These are phyloP conservation scores for Piloderma croceum DNA, from an alignment of 768 basidiomycete genomes.

Conservation along the genomic window DNA sequence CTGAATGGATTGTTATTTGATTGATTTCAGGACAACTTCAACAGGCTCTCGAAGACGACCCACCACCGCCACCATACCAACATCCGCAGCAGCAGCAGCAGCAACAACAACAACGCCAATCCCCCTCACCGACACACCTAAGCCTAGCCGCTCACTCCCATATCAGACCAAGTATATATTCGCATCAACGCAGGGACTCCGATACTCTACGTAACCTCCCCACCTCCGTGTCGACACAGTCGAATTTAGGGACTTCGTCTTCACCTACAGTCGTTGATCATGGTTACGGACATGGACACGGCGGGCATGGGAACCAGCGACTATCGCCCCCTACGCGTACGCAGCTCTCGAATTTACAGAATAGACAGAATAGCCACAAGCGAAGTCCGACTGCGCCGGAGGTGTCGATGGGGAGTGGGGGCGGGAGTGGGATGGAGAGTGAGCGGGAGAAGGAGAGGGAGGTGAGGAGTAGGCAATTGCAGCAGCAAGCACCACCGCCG, in stretches of 20 bases:
- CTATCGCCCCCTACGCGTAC: too few relatives aligned
- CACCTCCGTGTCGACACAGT: too few relatives aligned
- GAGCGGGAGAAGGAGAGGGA: slow-evolving; percentile 19
- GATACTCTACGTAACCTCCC: slow-evolving; percentile 61
- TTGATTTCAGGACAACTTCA: slow-evolving; percentile 8
- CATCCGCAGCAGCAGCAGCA: slow-evolving; percentile 16
- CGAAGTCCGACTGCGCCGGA: slow-evolving; percentile 72
- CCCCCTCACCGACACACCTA: slow-evolving; percentile 50
- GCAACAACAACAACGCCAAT: slow-evolving; percentile 37
- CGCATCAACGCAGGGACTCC: slow-evolving; percentile 67
- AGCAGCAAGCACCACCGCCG: slow-evolving; percentile 21
- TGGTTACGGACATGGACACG: too few relatives aligned
- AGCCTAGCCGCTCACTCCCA: slow-evolving; percentile 36
- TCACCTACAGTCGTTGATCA: too few relatives aligned
- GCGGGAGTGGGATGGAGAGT: slow-evolving; percentile 29
- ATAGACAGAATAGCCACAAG: slow-evolving; percentile 53
- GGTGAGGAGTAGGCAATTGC: slow-evolving; percentile 3
- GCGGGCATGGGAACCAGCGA: too few relatives aligned
- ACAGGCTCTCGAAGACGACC: slow-evolving; percentile 19
- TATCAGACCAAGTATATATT: slow-evolving; percentile 27
- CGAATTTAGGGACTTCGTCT: too few relatives aligned
- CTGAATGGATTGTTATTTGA: too few relatives aligned
- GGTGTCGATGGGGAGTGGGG: slow-evolving; percentile 40
- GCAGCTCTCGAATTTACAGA: too few relatives aligned
- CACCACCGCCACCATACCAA: slow-evolving; percentile 13